Evolutionary conservation across 2,329 filamentous ascomycete genomes (phyloP).

Genomic region (Monilinia aucupariae): DNA sequence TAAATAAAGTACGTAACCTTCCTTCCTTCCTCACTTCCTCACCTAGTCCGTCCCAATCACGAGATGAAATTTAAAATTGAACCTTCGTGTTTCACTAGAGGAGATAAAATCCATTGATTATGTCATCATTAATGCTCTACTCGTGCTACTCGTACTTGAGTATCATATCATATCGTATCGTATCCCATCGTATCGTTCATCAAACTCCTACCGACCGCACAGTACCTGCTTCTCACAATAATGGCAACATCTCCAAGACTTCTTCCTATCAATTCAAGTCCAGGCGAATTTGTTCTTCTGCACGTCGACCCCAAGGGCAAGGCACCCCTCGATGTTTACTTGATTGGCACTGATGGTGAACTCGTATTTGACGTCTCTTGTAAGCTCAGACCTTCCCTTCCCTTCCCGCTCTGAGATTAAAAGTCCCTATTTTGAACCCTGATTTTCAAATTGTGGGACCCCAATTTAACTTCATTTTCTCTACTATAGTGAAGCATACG

Average conservation of each 20-base stretch:
- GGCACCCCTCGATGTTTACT: constrained; percentile 59
- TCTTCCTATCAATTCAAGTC: constrained; percentile 48
- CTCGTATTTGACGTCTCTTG: constrained; percentile 29
- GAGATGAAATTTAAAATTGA: too few species aligned
- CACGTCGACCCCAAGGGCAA: constrained; percentile 47
- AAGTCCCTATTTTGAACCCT: constrained; percentile 22
- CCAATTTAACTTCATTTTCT: constrained; percentile 24
- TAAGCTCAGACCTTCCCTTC: constrained; percentile 28
- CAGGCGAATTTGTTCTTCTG: constrained; percentile 53
- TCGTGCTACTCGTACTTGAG: too few species aligned
- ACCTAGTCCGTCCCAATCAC: too few species aligned
- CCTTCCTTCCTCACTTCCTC: too few species aligned
- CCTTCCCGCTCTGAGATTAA: constrained; percentile 20
- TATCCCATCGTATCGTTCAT: background rate
- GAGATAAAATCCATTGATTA: too few species aligned
- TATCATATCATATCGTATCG: background rate
- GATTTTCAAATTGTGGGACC: constrained; percentile 20
- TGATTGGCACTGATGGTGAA: constrained; percentile 58
- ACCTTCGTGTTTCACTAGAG: too few species aligned
- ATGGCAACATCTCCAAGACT: constrained; percentile 35
- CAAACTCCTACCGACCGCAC: background rate
- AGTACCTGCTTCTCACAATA: background rate
- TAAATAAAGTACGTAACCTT: too few species aligned
- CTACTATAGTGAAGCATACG: constrained; percentile 50
- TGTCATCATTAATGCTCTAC: too few species aligned